Evolutionary conservation across 441 rosid genomes (phyloP), one percentile per base, ranked within the genome.

Genomic region (Sinapis alba): DNA sequence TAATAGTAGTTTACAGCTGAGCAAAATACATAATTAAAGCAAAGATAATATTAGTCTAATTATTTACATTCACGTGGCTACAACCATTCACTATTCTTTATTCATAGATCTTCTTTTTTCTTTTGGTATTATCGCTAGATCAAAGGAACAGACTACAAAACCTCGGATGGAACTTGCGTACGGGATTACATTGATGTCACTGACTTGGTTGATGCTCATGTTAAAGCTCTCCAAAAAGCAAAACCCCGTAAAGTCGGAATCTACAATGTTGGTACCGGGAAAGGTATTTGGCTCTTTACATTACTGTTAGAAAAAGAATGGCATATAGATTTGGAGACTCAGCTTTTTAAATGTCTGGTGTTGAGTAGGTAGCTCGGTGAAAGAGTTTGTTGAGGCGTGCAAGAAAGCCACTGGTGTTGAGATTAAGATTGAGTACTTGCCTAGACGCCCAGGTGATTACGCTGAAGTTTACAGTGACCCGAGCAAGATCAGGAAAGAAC

Each of bases 191-290:
- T 96, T 43, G 98, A 96, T 30, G 98, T 96, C 18, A 96, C 97
- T 4, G 99, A 96, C 80, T 85, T 96, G 45, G 98, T 92, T 34
- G 97, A 96, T 79, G 98, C 99, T 79, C 97, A 93, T 58, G 96
- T 88, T 47, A 96, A 96, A 83, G 99, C 98, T 74, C 92, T 96
- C 28, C 90, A 87, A 68, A 90, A 84, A 66, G 93, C 98, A 23
- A 78, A 71, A 62, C 91, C 94, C 30, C 76, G 79, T 7, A 88
- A 87, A 83, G 96, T 93, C 18, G 98, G 98, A 60, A 96, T 96
- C 79, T 96, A 89, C 85, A 96, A 96, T 82, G 98, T 93, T 6
- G 99, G 99, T 57, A 96, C 99, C 0, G 98, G 99, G 75, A 83
- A 76, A 88, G 99, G 98, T 90, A 78, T 6, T 43, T 27, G 27